Base-by-base conservation (phyloP, 352 stramenopile genomes). In the Phytophthora hibernalis region DNA sequence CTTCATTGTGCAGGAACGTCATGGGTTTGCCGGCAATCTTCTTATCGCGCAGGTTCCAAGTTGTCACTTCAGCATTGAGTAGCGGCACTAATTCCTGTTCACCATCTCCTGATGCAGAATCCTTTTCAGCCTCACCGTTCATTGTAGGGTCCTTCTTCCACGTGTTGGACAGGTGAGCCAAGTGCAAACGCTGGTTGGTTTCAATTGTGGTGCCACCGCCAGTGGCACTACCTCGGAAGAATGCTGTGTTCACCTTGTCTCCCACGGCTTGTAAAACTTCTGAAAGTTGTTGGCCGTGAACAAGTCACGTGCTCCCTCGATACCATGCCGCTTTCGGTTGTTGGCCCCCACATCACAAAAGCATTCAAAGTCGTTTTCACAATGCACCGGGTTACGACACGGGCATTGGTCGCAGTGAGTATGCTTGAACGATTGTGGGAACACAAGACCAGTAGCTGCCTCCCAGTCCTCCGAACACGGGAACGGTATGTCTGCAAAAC, bases 401-500 rank as follows among this genome's bases (percentile, higher is more conserved):
- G 81, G 70, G 58, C 87, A 96, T 51, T 81, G 65, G 48, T 93
- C 84, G 55, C 87, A 96, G 61, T 96, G 87, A 11, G 87, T 89
- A 68, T 94, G 87, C 20, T 84, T 85, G 70, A 98, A 98, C 15
- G 89, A 96, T 58, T 96, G 92, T 20, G 91, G 91, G 53, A 98
- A 98, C 26, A 97, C 89, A 28, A 93, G 74, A 18, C 93, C 95
- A 1, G 91, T 97, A 8, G 95, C 95, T 20, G 90, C 92, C 61
- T 98, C 93, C 95, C 95, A 98, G 75, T 98, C 95, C 55, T 97
- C 93, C 2, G 97, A 98, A 30, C 94, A 98, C n/a, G 97, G 97
- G 74, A 98, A 98, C 13, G 97, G 97, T 52, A 99, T 97, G 74
- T 99, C 98, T 1, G 97, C 96, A 76, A 99, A 99, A 11, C 88